A percentile compares a stretch with the other conserved stretches of the same genome.
Conservation (phyloP, 257 asterid species). For the Buddleja alternifolia region DNA sequence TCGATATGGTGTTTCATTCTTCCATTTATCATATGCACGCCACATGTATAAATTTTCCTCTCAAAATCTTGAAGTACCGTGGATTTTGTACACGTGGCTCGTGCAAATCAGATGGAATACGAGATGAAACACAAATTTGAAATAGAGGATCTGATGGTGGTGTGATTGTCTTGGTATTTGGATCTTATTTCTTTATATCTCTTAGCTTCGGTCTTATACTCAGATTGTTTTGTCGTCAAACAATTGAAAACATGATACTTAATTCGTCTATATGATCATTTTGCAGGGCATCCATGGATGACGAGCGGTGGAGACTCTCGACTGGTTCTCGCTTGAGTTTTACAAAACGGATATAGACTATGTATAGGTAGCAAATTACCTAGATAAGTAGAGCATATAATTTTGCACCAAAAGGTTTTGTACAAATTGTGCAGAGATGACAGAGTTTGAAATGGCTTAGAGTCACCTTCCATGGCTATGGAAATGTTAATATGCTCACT, state of each 20-base stretch:
- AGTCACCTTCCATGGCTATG: constrained; percentile 22
- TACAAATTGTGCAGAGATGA: constrained; percentile 32
- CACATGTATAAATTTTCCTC: neutral
- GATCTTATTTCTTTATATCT: neutral
- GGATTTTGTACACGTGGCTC: too few relatives aligned
- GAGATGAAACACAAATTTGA: too few relatives aligned
- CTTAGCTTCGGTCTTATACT: neutral
- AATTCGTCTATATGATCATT: neutral
- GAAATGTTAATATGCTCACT: constrained; percentile 29
- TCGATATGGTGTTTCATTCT: neutral
- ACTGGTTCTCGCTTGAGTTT: constrained; percentile 37
- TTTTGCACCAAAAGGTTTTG: constrained; percentile 37
- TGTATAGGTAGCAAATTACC: constrained; percentile 31
- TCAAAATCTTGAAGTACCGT: too few relatives aligned
- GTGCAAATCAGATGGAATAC: too few relatives aligned
- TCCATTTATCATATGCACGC: neutral
- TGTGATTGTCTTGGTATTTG: neutral
- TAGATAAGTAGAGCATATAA: constrained; percentile 30
- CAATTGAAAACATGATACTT: neutral
- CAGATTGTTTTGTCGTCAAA: neutral
- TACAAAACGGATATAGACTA: neutral
- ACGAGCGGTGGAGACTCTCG: constrained; percentile 38
- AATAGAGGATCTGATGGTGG: too few relatives aligned
- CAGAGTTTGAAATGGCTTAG: constrained; percentile 5
- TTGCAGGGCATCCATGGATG: constrained; percentile 77